Base-by-base conservation (phyloP, 139 green algal species). In the Mychonastes homosphaera region DNA sequence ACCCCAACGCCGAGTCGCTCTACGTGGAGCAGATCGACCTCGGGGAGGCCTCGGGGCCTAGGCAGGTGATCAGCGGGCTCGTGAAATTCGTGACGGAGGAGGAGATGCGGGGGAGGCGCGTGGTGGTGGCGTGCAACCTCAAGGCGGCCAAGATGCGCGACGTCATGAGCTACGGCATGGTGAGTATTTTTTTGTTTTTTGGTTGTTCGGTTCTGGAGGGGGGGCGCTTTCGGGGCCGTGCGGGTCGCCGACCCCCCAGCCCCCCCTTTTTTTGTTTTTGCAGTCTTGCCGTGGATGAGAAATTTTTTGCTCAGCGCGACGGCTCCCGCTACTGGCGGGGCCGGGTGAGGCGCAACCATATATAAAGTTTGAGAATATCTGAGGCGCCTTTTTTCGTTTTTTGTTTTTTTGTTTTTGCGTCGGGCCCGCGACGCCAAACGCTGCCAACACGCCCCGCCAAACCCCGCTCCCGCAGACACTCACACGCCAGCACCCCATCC, bases 1-100 rank as follows among this genome's bases (percentile, higher is more conserved):
- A 95, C 62, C 87, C 87, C 30, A 84, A 95, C 62, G 87, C 87
- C 0, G 92, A 98, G 38, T 58, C 73, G 6, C 74, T 98, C 8
- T 98, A 98, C 69, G 64, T 96, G 10, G 91, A 98, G 72, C 65
- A 96, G 63, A 96, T 98, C 13, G 90, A 98, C 50, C 24, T 98
- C 5, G 92, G 90, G 3, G 88, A 96, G 70, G 85, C 13, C 15
- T 9, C 6, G 27, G 15, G 12, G 13, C 40, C 19, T 16, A 13
- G 24, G 24, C 65, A 82, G 75, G 62, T 97, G 27, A 85, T 96
- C 45, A 84, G 61, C 19, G 91, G 92, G 3, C 77, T 98, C 38
- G 83, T 92, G 3, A 95, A 97, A 60, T 96, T 94, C 73, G 80
- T 96, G 28, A 67, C 91, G 1, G 38, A 76, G 36, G 91, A 94